Conservation (phyloP, 257 asterid genomes). For the Forsythia viridissima region DNA sequence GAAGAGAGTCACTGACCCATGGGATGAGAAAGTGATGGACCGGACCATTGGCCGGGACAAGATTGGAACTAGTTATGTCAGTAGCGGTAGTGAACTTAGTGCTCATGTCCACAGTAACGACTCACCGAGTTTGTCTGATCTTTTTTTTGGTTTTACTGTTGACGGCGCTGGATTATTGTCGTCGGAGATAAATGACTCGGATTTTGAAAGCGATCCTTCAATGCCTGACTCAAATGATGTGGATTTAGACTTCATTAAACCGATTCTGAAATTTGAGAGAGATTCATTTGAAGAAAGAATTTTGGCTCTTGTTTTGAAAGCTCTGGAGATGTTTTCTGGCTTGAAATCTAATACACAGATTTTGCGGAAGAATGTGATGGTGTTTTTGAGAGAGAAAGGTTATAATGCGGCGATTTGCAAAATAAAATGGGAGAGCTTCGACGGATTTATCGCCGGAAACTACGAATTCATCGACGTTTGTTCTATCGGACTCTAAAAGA, state of each 20-base stretch:
- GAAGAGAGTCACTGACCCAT: conserved; percentile 59
- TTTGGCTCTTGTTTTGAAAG: conserved; percentile 28
- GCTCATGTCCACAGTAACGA: conserved; percentile 39
- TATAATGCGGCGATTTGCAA: conserved; percentile 84
- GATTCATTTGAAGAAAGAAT: conserved; percentile 55
- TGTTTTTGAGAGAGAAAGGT: conserved; percentile 53
- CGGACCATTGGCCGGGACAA: conserved; percentile 50
- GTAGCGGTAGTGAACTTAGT: conserved; percentile 90
- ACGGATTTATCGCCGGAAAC: conserved; percentile 64
- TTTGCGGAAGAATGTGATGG: conserved; percentile 60
- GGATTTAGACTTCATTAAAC: conserved; percentile 29
- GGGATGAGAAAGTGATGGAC: conserved; percentile 54
- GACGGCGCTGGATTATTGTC: conserved; percentile 22
- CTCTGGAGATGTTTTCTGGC: conserved; percentile 38
- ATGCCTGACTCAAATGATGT: conserved; percentile 21
- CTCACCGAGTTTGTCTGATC: conserved; percentile 51
- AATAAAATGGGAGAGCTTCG: conserved; percentile 69
- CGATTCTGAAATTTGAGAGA: conserved; percentile 21
- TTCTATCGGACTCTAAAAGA: conserved; percentile 34
- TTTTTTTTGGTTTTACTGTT: conserved; percentile 39
- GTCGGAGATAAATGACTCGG: conserved; percentile 26
- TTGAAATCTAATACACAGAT: conserved; percentile 27
- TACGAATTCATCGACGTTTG: conserved; percentile 72
- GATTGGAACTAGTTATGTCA: conserved; percentile 37
- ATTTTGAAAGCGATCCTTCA: conserved; percentile 33